A percentile compares a stretch with the other conserved stretches of the same genome.
Conservation (phyloP, 805 yeast genomes). For the Kazachstania bromeliacearum region DNA sequence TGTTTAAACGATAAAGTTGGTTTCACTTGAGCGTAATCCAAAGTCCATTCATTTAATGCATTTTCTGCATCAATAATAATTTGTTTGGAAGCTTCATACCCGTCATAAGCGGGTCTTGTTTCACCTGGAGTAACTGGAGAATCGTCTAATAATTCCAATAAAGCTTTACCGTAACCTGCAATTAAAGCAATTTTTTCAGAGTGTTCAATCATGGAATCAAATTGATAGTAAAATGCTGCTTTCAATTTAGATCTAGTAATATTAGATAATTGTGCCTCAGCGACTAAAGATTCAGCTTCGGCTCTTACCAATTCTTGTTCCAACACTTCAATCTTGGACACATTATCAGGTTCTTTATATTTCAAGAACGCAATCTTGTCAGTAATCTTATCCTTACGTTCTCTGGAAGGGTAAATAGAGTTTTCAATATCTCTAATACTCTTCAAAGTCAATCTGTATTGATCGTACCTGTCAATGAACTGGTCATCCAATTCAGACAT, state of each 20-base stretch:
- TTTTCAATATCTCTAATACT: conserved; percentile 77
- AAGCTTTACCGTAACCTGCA: conserved; percentile 85
- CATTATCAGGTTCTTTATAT: conserved; percentile 68
- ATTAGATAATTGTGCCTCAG: conserved; percentile 84
- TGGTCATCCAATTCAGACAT: conserved; percentile 82
- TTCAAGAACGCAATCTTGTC: conserved; percentile 76
- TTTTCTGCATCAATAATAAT: conserved; percentile 78
- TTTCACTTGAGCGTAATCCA: conserved; percentile 71
- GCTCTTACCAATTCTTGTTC: conserved; percentile 89
- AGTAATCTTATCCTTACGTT: conserved; percentile 75
- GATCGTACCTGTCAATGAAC: conserved; percentile 78
- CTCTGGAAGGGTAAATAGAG: conserved; percentile 81
- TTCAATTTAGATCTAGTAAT: conserved; percentile 80
- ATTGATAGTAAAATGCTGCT: conserved; percentile 75
- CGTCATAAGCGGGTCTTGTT: conserved; percentile 82
- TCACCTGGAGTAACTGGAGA: conserved; percentile 87
- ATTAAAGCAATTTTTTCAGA: conserved; percentile 79
- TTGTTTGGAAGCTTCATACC: conserved; percentile 82
- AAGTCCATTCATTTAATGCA: conserved; percentile 76
- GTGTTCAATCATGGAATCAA: conserved; percentile 76
- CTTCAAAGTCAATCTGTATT: conserved; percentile 73
- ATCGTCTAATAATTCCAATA: conserved; percentile 74
- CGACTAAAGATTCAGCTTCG: conserved; percentile 85
- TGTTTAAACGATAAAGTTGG: conserved; percentile 63
- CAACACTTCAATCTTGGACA: conserved; percentile 65